These are phyloP conservation scores for Fraxinus floribunda DNA, from an alignment of 305 asterid genomes.

Conservation along the genomic window DNA sequence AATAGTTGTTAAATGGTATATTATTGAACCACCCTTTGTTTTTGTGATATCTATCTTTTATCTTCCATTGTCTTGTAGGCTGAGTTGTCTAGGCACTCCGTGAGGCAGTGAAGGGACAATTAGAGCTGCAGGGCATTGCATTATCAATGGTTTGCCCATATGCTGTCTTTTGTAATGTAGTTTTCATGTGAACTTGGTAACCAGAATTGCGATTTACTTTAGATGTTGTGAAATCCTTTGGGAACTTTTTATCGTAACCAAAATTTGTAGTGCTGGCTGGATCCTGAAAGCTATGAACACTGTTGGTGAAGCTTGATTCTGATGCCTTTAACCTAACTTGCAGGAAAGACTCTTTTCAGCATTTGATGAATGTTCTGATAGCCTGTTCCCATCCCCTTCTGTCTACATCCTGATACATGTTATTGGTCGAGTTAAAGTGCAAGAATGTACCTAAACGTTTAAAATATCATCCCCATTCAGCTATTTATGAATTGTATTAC, in stretches of 20 bases:
- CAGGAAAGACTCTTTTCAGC: neutral
- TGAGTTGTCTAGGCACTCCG: constrained; percentile 44
- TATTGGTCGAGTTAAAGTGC: neutral
- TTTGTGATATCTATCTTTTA: neutral
- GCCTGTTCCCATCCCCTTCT: neutral
- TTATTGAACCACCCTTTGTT: neutral
- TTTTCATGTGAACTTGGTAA: neutral
- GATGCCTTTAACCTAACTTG: neutral
- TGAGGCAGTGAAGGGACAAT: constrained; percentile 25
- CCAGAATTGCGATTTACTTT: neutral
- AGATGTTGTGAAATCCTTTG: neutral
- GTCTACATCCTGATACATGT: neutral
- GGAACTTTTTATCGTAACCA: neutral
- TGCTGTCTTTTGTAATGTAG: neutral
- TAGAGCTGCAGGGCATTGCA: constrained; percentile 16
- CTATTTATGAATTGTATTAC: neutral
- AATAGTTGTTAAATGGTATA: too few species aligned
- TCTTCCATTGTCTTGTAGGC: constrained; percentile 29
- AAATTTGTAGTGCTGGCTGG: neutral
- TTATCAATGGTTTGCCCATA: neutral
- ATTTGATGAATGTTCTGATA: neutral
- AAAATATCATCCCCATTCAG: neutral
- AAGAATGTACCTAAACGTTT: neutral
- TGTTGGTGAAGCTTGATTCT: neutral
- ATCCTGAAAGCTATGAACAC: neutral